Evolutionary conservation across 2,329 filamentous ascomycete species (phyloP).

Genomic region (Thelonectria blattea): DNA sequence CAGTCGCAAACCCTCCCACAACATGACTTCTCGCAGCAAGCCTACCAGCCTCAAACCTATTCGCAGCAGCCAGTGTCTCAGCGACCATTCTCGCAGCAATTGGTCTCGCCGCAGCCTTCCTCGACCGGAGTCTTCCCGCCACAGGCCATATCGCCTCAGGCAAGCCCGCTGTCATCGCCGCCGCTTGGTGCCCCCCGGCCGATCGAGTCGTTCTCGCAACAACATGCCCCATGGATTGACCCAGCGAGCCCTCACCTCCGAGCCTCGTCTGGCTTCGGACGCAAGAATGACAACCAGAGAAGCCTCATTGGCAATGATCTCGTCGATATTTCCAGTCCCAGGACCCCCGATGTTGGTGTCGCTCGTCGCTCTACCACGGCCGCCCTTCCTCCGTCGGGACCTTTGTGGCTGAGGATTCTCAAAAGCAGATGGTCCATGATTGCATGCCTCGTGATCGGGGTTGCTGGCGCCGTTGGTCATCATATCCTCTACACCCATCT

Average conservation of each 20-base stretch:
- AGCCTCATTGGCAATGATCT: neutral
- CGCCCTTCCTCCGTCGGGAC: neutral
- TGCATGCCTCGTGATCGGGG: neutral
- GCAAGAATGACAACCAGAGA: neutral
- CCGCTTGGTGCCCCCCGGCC: neutral
- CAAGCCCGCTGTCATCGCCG: neutral
- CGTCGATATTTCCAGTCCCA: neutral
- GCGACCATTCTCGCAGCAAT: neutral
- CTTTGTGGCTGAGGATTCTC: neutral
- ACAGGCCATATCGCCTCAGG: neutral
- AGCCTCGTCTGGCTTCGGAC: neutral
- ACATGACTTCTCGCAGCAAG: neutral
- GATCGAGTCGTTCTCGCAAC: neutral
- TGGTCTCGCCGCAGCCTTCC: neutral
- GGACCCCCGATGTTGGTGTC: neutral
- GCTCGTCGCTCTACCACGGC: neutral
- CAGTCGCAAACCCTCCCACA: neutral
- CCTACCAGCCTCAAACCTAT: neutral
- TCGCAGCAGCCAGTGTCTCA: neutral
- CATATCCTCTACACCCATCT: slow-evolving; percentile 1
- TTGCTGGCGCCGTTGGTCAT: slow-evolving; percentile 3
- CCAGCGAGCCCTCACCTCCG: neutral
- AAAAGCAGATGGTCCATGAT: slow-evolving; percentile 6
- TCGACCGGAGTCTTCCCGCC: neutral
- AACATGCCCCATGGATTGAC: neutral